Conservation (phyloP, 2,329 filamentous ascomycete species). For the Fusarium beomiforme region DNA sequence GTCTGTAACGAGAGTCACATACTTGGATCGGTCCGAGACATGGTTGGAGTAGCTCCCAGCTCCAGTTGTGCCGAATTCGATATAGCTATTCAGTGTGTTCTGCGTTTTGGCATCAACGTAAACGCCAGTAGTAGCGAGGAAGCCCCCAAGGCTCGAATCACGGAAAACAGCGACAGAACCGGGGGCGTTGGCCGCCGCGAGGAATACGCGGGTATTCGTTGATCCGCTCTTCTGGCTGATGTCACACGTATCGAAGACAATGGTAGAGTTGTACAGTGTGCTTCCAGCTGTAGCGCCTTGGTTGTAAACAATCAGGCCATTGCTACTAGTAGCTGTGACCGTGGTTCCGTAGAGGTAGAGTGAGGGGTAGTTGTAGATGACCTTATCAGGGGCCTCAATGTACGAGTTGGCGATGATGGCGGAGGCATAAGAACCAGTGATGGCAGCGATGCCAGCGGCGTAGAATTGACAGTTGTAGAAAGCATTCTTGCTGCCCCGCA, state of each 20-base stretch:
- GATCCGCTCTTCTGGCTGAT: constrained; percentile 45
- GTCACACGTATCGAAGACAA: constrained; percentile 53
- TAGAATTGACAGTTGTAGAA: constrained; percentile 56
- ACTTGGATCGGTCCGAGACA: constrained; percentile 45
- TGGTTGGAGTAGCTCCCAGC: constrained; percentile 53
- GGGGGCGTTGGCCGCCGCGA: constrained; percentile 53
- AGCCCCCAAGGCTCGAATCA: constrained; percentile 49
- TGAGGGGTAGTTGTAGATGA: constrained; percentile 53
- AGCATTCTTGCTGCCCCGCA: constrained; percentile 29
- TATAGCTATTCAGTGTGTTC: constrained; percentile 47
- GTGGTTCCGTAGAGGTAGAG: constrained; percentile 56
- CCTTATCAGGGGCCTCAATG: constrained; percentile 55
- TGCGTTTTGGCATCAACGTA: constrained; percentile 47
- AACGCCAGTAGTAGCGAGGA: constrained; percentile 50
- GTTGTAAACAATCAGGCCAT: constrained; percentile 49
- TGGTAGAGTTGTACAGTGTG: constrained; percentile 51
- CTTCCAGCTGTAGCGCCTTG: constrained; percentile 46
- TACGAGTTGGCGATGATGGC: constrained; percentile 56
- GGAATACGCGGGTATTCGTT: constrained; percentile 52
- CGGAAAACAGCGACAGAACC: constrained; percentile 55
- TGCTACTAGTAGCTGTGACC: constrained; percentile 50
- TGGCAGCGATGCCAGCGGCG: constrained; percentile 46
- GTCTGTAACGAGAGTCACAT: constrained; percentile 48
- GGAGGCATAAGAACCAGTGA: constrained; percentile 45
- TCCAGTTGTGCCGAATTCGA: constrained; percentile 55